Percentiles rank a stretch among this genome's conserved stretches.
These are phyloP conservation scores for Rhizopus stolonifer DNA, from an alignment of 371 early-diverging fungal genomes.

Conservation along the genomic window DNA sequence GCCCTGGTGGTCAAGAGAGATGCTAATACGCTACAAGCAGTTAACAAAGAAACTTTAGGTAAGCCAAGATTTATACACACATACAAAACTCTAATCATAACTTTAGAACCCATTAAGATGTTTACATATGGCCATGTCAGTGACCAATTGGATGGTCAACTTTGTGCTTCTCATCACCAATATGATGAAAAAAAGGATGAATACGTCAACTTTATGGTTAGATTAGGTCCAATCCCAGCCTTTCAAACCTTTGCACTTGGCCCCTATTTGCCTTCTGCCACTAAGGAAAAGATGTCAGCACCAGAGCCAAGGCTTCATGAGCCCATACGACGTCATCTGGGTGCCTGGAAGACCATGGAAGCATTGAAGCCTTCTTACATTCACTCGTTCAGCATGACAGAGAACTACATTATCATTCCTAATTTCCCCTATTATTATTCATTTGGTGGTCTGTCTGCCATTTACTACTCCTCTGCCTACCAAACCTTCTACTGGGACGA, in stretches of 20 bases:
- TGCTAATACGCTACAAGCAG: conserved; percentile 60
- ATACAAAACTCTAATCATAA: not conserved
- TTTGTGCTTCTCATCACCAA: conserved; percentile 53
- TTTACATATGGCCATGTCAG: conserved; percentile 53
- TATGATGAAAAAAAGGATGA: conserved; percentile 51
- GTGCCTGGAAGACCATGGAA: conserved; percentile 43
- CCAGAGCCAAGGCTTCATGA: conserved; percentile 30
- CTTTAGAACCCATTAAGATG: conserved; percentile 50
- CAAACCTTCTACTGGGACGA: conserved; percentile 61
- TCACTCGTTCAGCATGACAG: conserved; percentile 63
- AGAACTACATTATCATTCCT: conserved; percentile 63
- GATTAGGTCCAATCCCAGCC: conserved; percentile 42
- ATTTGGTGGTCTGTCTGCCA: conserved; percentile 55
- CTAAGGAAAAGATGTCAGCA: conserved; percentile 19
- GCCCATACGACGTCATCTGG: conserved; percentile 48
- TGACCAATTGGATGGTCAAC: conserved; percentile 43
- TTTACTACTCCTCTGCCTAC: conserved; percentile 57
- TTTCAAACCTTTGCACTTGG: conserved; percentile 39
- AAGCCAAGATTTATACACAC: conserved; percentile 6
- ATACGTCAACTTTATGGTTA: conserved; percentile 53
- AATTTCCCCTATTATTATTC: conserved; percentile 63
- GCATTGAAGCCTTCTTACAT: conserved; percentile 54
- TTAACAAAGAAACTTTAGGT: conserved; percentile 51
- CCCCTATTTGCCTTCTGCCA: conserved; percentile 26
- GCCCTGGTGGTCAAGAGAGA: conserved; percentile 53